Evolutionary conservation across 208 protist genomes (phyloP), one percentile per base, ranked within the genome.

Genomic region (Phytomonas sp.): DNA sequence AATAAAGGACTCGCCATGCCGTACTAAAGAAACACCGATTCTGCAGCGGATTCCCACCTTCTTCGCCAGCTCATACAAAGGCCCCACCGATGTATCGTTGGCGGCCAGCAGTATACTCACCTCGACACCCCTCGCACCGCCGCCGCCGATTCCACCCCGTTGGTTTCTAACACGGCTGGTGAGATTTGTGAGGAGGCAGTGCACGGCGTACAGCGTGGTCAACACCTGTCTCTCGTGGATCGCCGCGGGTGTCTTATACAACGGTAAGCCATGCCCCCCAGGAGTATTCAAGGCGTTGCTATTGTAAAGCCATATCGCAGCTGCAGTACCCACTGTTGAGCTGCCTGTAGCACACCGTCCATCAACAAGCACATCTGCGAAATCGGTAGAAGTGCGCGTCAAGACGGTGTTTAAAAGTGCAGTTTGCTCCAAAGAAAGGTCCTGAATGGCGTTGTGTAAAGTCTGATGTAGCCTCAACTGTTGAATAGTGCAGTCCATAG

Each of bases 351-450:
- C 83, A 63, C 84, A 82, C 34, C 87, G 87, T 23, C 76, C 80
- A 63, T 92, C 87, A 0, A 92, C 78, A 11, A 92, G 73, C 32
- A 87, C 67, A 67, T 92, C 87, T 5, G 83, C 79, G 59, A 89
- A 88, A 74, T 89, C 87, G 0, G 32, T 63, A 29, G 75, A 79
- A 0, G 84, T 89, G 64, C 74, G 78, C 0, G 74, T 73, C 63
- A 92, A 72, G 26, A 92, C 80, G 26, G 84, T 82, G 10, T 67
- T 42, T 52, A 84, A 78, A 31, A 92, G 84, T 10, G 84, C 71
- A 10, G 81, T 87, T 19, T 78, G 81, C 0, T 67, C 31, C n/a
- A 79, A 66, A 40, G 29, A 69, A 4, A 59, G 33, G 14, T 67
- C 19, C 61, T 81, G 78, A 65, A 83, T 60, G 29, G 80, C 80